Evolutionary conservation across 805 yeast species (phyloP).

Genomic region (Kuraishia hungarica): DNA sequence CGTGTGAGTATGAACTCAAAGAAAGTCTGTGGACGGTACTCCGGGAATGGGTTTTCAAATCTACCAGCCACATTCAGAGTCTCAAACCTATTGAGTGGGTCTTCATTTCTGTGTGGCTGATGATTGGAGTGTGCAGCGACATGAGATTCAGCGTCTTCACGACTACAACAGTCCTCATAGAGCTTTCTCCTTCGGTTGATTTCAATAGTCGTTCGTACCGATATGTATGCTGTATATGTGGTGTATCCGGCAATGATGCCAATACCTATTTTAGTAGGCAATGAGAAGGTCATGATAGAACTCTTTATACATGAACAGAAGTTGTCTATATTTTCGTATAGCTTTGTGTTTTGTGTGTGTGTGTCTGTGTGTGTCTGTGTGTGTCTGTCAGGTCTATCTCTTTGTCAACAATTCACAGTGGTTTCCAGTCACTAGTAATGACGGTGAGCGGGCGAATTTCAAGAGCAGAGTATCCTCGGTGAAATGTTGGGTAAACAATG

Average conservation of each 20-base stretch:
- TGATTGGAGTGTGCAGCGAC: slow-evolving; percentile 8
- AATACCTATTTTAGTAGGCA: slow-evolving; percentile 29
- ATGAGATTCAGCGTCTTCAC: too few relatives aligned
- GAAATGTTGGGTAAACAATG: too few relatives aligned
- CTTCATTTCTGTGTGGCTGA: slow-evolving; percentile 21
- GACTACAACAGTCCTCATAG: slow-evolving; percentile 4
- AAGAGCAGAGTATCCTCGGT: too few relatives aligned
- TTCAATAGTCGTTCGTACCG: slow-evolving; percentile 42
- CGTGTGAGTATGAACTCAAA: slow-evolving; percentile 78
- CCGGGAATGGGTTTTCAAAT: slow-evolving; percentile 85
- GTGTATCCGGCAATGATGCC: slow-evolving; percentile 48
- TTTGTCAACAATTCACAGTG: too few relatives aligned
- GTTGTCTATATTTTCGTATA: too few relatives aligned
- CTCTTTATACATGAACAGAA: too few relatives aligned
- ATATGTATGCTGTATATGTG: slow-evolving; percentile 56
- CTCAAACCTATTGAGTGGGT: slow-evolving; percentile 24
- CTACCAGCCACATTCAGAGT: slow-evolving; percentile 59
- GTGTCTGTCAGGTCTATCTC: too few relatives aligned
- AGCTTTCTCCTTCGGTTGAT: slow-evolving; percentile 33
- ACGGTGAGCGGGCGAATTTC: too few relatives aligned
- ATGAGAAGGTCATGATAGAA: slow-evolving; percentile 7
- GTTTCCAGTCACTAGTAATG: too few relatives aligned
- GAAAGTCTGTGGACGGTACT: slow-evolving; percentile 83
- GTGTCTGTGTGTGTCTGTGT: too few relatives aligned
- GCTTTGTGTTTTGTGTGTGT: too few relatives aligned